Evolutionary conservation across 306 rosid species (phyloP).

Genomic region (Fragaria ananassa): DNA sequence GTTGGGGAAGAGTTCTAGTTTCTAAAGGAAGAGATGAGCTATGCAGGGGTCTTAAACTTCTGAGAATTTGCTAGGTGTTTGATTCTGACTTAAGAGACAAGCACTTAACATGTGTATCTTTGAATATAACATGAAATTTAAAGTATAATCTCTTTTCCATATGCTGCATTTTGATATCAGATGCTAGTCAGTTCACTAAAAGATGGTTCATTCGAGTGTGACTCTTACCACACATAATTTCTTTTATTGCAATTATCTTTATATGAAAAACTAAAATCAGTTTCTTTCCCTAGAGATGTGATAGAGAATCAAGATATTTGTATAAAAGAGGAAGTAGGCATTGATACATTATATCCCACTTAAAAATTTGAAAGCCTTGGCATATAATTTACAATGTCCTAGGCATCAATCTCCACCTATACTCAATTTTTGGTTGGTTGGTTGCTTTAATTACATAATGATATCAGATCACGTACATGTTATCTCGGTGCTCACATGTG

Average conservation of each 20-base stretch:
- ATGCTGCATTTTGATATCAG: neutral
- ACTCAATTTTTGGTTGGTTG: neutral
- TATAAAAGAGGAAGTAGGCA: neutral
- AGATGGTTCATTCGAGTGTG: neutral
- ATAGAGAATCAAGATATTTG: neutral
- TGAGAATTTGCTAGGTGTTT: neutral
- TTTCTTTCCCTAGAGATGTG: neutral
- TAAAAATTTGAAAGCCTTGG: neutral
- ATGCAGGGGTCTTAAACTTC: neutral
- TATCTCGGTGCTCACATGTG: neutral
- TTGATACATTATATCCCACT: neutral
- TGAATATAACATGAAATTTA: neutral
- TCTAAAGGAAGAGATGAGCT: neutral
- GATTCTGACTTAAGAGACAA: neutral
- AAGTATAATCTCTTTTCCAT: neutral
- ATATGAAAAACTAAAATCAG: neutral
- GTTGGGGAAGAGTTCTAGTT: neutral
- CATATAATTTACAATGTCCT: neutral
- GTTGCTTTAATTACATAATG: neutral
- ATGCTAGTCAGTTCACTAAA: neutral
- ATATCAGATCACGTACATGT: neutral
- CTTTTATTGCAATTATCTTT: neutral
- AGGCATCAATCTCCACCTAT: neutral
- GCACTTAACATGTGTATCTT: neutral
- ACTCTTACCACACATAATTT: neutral